Percentiles rank a stretch among this genome's conserved stretches.
phyloP scores from a whole-genome alignment of 2,329 filamentous ascomycete species.

The Fusarium sulawesiense region DNA sequence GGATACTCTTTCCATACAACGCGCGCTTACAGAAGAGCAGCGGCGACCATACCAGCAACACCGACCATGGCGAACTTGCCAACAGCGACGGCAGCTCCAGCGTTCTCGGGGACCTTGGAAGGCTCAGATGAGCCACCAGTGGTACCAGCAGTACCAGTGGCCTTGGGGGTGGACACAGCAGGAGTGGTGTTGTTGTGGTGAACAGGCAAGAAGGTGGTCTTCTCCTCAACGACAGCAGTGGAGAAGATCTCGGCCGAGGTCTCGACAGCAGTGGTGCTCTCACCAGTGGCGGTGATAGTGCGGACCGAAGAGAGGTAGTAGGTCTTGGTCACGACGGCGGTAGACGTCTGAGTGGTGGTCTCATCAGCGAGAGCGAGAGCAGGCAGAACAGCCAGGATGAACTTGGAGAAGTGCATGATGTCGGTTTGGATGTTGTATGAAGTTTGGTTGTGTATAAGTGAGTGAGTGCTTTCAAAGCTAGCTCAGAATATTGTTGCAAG shows the following conservation, averaged over 20 bases:
- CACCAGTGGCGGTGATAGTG: conserved; percentile 51
- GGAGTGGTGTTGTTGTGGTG: conserved; percentile 49
- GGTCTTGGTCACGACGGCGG: conserved; percentile 63
- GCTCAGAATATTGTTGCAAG: conserved; percentile 34
- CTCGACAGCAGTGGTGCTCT: conserved; percentile 49
- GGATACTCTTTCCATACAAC: conserved; percentile 9
- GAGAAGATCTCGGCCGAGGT: conserved; percentile 28
- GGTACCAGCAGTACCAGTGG: conserved; percentile 33
- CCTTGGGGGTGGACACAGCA: conserved; percentile 36
- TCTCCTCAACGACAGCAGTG: conserved; percentile 29
- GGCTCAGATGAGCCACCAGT: conserved; percentile 46
- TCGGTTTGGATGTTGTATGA: conserved; percentile 23
- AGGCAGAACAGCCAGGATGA: conserved; percentile 64
- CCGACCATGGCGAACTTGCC: conserved; percentile 61
- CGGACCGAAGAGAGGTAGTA: conserved; percentile 62
- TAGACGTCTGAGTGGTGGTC: conserved; percentile 62
- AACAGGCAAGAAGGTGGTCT: conserved; percentile 32
- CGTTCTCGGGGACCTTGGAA: conserved; percentile 55
- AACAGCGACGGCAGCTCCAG: conserved; percentile 58
- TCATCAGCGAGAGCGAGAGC: conserved; percentile 61
- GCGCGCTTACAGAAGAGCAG: conserved; percentile 61
- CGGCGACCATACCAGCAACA: conserved; percentile 61
- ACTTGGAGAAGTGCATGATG: conserved; percentile 55
- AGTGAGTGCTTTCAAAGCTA: conserved; percentile 43
- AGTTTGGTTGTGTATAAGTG: conserved; percentile 18